phyloP scores from a whole-genome alignment of 1,284 basidiomycete species.

The Farysia itapuensis region DNA sequence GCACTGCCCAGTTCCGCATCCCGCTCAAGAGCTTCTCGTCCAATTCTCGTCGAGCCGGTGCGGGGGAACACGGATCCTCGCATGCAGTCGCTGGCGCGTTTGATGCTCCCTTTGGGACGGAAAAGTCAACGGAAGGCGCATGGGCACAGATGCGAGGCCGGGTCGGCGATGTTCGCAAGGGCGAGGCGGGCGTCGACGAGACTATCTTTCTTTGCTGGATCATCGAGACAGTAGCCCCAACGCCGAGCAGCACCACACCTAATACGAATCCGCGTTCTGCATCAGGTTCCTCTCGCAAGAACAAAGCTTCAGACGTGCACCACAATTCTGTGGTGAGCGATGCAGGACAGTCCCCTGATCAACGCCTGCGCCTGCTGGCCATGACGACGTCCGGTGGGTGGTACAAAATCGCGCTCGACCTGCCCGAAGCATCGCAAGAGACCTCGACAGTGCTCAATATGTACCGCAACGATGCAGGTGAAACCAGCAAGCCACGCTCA shows the following conservation, averaged over 20 bases:
- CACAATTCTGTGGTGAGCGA: background rate
- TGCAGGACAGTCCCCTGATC: background rate
- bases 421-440: background rate
- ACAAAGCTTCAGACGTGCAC: slow-evolving; percentile 1
- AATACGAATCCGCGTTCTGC: background rate
- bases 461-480: slow-evolving; percentile 25
- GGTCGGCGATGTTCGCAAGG: slow-evolving; percentile 44
- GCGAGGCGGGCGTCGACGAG: slow-evolving; percentile 47
- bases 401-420: slow-evolving; percentile 42
- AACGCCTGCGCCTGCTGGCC: slow-evolving; percentile 26
- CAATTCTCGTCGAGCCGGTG: slow-evolving; percentile 10
- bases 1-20: slow-evolving; percentile 45
- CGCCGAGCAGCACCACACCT: background rate
- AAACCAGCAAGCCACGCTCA: background rate
- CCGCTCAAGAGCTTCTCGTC: slow-evolving; percentile 43
- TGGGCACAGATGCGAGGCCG: slow-evolving; percentile 50
- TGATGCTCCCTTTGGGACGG: slow-evolving; percentile 7
- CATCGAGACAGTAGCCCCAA: background rate
- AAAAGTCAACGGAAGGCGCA: slow-evolving; percentile 44
- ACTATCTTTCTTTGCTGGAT: slow-evolving; percentile 47
- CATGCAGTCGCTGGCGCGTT: background rate
- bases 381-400: slow-evolving; percentile 50
- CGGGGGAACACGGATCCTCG: background rate
- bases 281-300: background rate
- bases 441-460: slow-evolving; percentile 40